phyloP scores from a whole-genome alignment of 2,329 filamentous ascomycete genomes.

The Calonectria fujianensis region DNA sequence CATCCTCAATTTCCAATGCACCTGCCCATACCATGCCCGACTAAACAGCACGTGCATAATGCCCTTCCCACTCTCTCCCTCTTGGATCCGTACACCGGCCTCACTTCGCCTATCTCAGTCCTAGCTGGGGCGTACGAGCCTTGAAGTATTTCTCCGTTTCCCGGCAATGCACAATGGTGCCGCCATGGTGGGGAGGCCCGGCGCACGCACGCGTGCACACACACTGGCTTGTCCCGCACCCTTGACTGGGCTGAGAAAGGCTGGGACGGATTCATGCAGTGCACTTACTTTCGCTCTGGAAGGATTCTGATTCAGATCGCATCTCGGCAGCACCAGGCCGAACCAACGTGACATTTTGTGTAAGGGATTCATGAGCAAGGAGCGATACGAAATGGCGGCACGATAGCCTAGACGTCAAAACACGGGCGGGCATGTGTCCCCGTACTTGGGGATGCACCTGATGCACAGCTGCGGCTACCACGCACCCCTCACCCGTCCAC shows the following conservation, averaged over 20 bases:
- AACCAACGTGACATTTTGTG: slow-evolving; percentile 1
- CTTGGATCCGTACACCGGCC: neutral
- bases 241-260: slow-evolving; percentile 15
- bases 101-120: slow-evolving; percentile 7
- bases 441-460: neutral
- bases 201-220: slow-evolving; percentile 8
- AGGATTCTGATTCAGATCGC: slow-evolving; percentile 10
- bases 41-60: slow-evolving; percentile 10
- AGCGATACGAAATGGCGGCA: slow-evolving; percentile 2
- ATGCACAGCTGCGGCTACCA: slow-evolving; percentile 30
- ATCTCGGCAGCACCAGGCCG: slow-evolving; percentile 24
- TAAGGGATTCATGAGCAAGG: slow-evolving; percentile 12
- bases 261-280: slow-evolving; percentile 15
- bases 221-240: slow-evolving; percentile 20
- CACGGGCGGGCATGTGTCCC: slow-evolving; percentile 2
- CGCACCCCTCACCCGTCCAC: slow-evolving; percentile 11
- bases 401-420: slow-evolving; percentile 11
- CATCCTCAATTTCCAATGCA: slow-evolving; percentile 17
- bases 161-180: slow-evolving; percentile 24
- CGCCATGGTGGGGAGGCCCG: slow-evolving; percentile 14
- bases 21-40: slow-evolving; percentile 21
- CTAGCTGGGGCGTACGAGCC: slow-evolving; percentile 2
- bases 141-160: slow-evolving; percentile 35
- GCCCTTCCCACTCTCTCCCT: slow-evolving; percentile 10
- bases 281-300: slow-evolving; percentile 7